These are phyloP conservation scores for Neofusicoccum cordaticola DNA, from an alignment of 2,329 filamentous ascomycete genomes.

Conservation along the genomic window DNA sequence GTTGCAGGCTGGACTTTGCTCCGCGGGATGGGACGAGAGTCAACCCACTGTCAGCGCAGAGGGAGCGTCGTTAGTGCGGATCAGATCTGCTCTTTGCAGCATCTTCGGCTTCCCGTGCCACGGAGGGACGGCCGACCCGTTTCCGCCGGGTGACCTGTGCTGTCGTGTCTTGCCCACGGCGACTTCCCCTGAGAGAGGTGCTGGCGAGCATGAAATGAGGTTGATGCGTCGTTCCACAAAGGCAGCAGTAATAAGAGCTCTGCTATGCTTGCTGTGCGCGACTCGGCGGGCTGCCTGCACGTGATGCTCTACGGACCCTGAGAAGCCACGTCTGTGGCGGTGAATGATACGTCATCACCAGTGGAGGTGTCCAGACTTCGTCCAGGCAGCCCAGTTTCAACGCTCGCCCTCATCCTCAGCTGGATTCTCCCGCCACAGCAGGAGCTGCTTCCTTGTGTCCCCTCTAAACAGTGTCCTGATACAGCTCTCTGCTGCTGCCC, in stretches of 20 bases:
- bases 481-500: neutral
- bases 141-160: neutral
- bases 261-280: neutral
- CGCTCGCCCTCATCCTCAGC: neutral
- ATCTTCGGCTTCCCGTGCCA: neutral
- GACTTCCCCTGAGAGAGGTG: neutral
- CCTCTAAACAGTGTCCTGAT: neutral
- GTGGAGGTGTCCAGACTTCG: neutral
- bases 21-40: neutral
- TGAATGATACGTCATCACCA: conserved; percentile 4
- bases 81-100: neutral
- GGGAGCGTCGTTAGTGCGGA: neutral
- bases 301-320: neutral
- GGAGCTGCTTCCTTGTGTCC: neutral
- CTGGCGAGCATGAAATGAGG: neutral
- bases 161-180: neutral
- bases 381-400: conserved; percentile 5
- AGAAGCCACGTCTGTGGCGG: conserved; percentile 9
- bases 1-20: neutral
- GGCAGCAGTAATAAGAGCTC: neutral
- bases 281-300: neutral
- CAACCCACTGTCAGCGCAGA: neutral
- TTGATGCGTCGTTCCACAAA: neutral
- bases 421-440: neutral
- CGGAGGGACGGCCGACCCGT: neutral